These are phyloP conservation scores for Tricholoma flavovirens DNA, from an alignment of 768 basidiomycete species.

Conservation along the genomic window DNA sequence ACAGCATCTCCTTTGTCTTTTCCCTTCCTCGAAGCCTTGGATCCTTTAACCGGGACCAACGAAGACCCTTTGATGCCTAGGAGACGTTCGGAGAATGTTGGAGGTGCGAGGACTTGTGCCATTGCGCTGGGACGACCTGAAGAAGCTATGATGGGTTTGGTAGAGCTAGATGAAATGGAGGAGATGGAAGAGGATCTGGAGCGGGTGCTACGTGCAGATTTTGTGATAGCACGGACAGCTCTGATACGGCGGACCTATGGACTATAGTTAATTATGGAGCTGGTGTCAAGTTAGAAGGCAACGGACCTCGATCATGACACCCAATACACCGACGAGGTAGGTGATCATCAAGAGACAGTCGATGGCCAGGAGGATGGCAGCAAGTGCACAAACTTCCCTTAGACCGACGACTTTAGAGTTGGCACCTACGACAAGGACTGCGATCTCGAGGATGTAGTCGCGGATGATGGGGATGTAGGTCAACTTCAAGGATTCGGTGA, in stretches of 20 bases:
- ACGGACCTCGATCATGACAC: slow-evolving; percentile 92
- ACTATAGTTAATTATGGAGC: neutral
- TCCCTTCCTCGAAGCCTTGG: slow-evolving; percentile 18
- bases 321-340: slow-evolving; percentile 83
- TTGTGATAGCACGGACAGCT: slow-evolving; percentile 41
- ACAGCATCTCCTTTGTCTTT: slow-evolving; percentile 22
- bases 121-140: slow-evolving; percentile 25
- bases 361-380: slow-evolving; percentile 77
- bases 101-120: slow-evolving; percentile 23
- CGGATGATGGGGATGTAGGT: slow-evolving; percentile 83
- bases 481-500: slow-evolving; percentile 74
- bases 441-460: slow-evolving; percentile 91
- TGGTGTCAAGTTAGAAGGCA: neutral
- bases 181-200: slow-evolving; percentile 34
- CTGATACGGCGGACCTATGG: slow-evolving; percentile 65
- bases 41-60: slow-evolving; percentile 11
- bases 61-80: slow-evolving; percentile 27
- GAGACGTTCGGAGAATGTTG: slow-evolving; percentile 9
- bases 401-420: slow-evolving; percentile 83
- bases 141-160: slow-evolving; percentile 5
- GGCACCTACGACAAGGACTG: slow-evolving; percentile 82
- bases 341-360: slow-evolving; percentile 89
- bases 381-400: slow-evolving; percentile 91
- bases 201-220: slow-evolving; percentile 8
- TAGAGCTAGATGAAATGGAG: slow-evolving; percentile 12